Percentiles rank a stretch among this genome's conserved stretches.
Evolutionary conservation across 495 filamentous ascomycete species (phyloP).

Genomic region (Xylona heveae): DNA sequence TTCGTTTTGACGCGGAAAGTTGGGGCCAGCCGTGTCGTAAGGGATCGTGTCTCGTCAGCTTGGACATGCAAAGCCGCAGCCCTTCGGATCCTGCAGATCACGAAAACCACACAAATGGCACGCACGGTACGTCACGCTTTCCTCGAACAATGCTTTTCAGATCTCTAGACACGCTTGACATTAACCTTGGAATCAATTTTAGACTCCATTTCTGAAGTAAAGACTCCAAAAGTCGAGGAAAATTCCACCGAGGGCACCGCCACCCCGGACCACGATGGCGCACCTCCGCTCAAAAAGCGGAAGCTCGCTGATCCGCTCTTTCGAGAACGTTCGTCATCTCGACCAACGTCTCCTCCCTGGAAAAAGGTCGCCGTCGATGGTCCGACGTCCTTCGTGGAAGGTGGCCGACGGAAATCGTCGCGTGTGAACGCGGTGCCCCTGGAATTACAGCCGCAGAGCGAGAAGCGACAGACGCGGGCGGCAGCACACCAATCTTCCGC

Average conservation of each 20-base stretch:
- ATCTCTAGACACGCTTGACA: constrained; percentile 1
- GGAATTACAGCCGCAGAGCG: constrained; percentile 41
- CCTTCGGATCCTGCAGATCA: constrained; percentile 24
- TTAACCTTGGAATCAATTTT: constrained; percentile 4
- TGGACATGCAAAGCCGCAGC: constrained; percentile 36
- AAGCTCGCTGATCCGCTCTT: constrained; percentile 33
- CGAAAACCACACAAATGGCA: constrained; percentile 16
- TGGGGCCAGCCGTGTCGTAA: constrained; percentile 11
- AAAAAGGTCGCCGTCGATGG: constrained; percentile 74
- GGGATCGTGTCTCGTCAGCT: constrained; percentile 26
- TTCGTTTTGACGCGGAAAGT: constrained; percentile 20
- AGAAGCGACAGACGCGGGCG: constrained; percentile 37
- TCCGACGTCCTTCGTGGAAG: constrained; percentile 61
- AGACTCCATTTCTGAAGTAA: constrained; percentile 4
- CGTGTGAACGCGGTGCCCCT: constrained; percentile 56
- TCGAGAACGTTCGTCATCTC: constrained; percentile 25
- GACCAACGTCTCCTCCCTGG: constrained; percentile 68
- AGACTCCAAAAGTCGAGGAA: not conserved
- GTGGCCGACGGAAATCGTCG: constrained; percentile 72
- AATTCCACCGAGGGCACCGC: not conserved
- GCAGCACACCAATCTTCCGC: constrained; percentile 11
- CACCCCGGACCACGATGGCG: constrained; percentile 18
- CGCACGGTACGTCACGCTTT: too few relatives aligned
- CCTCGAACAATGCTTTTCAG: not conserved
- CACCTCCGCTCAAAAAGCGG: constrained; percentile 50